These are phyloP conservation scores for Sphagnum contortum DNA, from an alignment of 225 moss, liverwort and hornwort genomes.

Conservation along the genomic window DNA sequence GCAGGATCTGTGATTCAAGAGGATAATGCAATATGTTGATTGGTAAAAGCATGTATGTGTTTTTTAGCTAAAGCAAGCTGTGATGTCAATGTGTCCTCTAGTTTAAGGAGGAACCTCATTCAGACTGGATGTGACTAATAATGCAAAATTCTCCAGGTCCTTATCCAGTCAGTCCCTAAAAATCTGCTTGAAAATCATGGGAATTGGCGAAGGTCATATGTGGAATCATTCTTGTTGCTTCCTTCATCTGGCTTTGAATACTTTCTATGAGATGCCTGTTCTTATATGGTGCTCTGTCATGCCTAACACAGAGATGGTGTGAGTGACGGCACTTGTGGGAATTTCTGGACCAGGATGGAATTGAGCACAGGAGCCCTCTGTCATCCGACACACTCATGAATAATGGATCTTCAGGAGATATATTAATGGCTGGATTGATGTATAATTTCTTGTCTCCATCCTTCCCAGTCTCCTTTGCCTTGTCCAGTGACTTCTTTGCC, in stretches of 20 bases:
- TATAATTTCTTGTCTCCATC: slow-evolving; percentile 22
- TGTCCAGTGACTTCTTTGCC: no score
- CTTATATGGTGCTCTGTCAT: background rate
- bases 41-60: no score
- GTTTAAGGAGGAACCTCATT: no score
- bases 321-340: slow-evolving; percentile 76
- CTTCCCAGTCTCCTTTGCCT: background rate
- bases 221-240: background rate
- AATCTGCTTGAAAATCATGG: no score
- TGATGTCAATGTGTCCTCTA: no score
- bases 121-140: no score
- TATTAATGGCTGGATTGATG: slow-evolving; percentile 70
- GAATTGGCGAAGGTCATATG: no score
- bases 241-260: background rate
- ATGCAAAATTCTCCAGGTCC: no score
- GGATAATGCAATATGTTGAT: no score
- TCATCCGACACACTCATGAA: slow-evolving; percentile 48
- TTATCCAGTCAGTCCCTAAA: no score
- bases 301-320: slow-evolving; percentile 55
- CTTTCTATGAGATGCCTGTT: background rate
- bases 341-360: slow-evolving; percentile 69
- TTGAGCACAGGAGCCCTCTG: slow-evolving; percentile 80
- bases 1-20: no score
- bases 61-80: no score
- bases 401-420: slow-evolving; percentile 57